Evolutionary conservation across 108 stramenopile species (phyloP), one percentile per base, ranked within the genome.

Genomic region (Cyclotella sp.): DNA sequence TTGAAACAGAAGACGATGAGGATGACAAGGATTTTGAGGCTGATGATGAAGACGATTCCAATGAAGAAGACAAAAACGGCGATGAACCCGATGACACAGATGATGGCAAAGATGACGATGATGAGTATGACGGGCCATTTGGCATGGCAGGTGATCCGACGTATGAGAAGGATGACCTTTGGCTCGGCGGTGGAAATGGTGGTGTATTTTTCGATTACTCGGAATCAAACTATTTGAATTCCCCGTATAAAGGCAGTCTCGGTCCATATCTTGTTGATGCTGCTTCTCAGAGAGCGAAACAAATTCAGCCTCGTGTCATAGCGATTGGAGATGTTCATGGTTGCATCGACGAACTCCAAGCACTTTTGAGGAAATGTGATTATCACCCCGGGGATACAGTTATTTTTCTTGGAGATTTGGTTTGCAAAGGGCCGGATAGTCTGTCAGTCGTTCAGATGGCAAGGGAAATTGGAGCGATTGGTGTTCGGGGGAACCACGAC

Each of bases 401-500:
- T 15, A 72, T 97, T 9, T 96, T 97, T 67, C 82, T 98, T 41
- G 98, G 98, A 1, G 98, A 98, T 70, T 68, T 98, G 53, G 94
- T 96, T 5, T 92, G 95, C 73, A 98, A 98, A 75, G 98, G 98
- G 3, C 98, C 98, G 15, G 90, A 96, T 73, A 97, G 96, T 70
- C 72, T 88, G 15, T 88, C 88, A 22, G 97, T 94, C 14, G 91
- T 98, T 26, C 93, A 95, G 68, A 87, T 96, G 86, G 95, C 95
- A 4, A 76, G 94, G 19, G 95, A 97, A 75, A 79, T 96, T n/a
- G 93, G 95, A 15, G 97, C 94, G 8, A 77, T 97, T 26, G 93
- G 92, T n/a, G 95, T 98, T 13, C 82, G 98, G 19, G 98, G 98
- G 0, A 98, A 98, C 76, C 98, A 98, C 73, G 98, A 98, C 81